These are phyloP conservation scores for Phytophthora sojae DNA, from an alignment of 352 stramenopile genomes.

Conservation along the genomic window DNA sequence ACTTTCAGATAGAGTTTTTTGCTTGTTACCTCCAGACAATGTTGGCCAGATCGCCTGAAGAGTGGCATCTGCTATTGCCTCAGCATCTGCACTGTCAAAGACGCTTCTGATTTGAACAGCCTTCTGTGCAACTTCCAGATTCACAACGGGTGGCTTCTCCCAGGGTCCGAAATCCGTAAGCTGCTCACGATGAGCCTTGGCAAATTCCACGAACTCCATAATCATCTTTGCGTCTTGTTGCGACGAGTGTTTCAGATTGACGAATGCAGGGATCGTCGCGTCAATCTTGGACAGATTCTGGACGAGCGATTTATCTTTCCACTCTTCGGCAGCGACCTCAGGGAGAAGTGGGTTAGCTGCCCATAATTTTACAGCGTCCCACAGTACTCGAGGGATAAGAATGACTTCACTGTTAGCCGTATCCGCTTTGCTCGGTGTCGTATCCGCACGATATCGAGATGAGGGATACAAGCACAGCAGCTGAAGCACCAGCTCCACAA, in stretches of 20 bases:
- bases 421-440: background rate
- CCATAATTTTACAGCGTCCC: slow-evolving; percentile 53
- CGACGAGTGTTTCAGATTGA: slow-evolving; percentile 38
- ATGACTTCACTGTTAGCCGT: slow-evolving; percentile 22
- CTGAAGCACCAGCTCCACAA: slow-evolving; percentile 51
- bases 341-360: slow-evolving; percentile 29
- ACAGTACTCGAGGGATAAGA: slow-evolving; percentile 41
- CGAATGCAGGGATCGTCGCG: slow-evolving; percentile 38
- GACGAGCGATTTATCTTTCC: slow-evolving; percentile 33
- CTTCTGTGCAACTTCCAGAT: slow-evolving; percentile 36
- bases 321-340: slow-evolving; percentile 39
- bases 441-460: slow-evolving; percentile 37
- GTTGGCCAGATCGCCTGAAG: slow-evolving; percentile 39
- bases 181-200: slow-evolving; percentile 23
- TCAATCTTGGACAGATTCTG: slow-evolving; percentile 37
- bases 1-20: slow-evolving; percentile 9
- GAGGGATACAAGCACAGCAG: slow-evolving; percentile 47
- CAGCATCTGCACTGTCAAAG: slow-evolving; percentile 29
- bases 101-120: slow-evolving; percentile 28
- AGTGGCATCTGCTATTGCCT: slow-evolving; percentile 36
- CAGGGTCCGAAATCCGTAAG: slow-evolving; percentile 16
- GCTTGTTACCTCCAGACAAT: slow-evolving; percentile 2
- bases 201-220: slow-evolving; percentile 40
- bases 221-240: slow-evolving; percentile 35
- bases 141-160: slow-evolving; percentile 27